These are phyloP conservation scores for Phlebiopsis flavidoalba DNA, from an alignment of 768 basidiomycete genomes.

Conservation along the genomic window DNA sequence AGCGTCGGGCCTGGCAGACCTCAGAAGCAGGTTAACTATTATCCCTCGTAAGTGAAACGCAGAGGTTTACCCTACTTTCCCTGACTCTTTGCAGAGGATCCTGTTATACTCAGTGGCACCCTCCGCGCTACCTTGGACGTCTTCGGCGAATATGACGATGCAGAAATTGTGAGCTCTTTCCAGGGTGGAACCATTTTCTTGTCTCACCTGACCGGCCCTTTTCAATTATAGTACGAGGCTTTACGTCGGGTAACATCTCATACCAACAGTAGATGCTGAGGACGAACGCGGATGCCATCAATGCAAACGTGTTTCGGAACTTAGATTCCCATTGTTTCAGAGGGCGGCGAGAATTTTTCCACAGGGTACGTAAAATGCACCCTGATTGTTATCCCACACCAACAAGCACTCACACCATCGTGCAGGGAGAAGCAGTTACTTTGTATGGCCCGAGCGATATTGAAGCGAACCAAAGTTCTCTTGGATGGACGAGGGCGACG, in stretches of 20 bases:
- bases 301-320: constrained; percentile 71
- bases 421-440: constrained; percentile 73
- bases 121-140: constrained; percentile 79
- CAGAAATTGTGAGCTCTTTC: constrained; percentile 61
- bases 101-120: constrained; percentile 80
- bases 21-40: constrained; percentile 72
- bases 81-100: constrained; percentile 58
- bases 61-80: not conserved
- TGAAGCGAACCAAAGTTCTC: constrained; percentile 70
- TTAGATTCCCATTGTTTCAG: constrained; percentile 70
- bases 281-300: constrained; percentile 47
- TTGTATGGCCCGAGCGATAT: constrained; percentile 84
- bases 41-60: constrained; percentile 53
- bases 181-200: not conserved
- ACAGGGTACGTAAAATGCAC: constrained; percentile 48
- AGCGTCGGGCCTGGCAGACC: constrained; percentile 75
- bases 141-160: constrained; percentile 81
- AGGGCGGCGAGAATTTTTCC: constrained; percentile 91
- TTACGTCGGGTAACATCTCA: constrained; percentile 77
- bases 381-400: not conserved
- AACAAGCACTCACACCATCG: constrained; percentile 9
- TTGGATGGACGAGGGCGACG: constrained; percentile 89
- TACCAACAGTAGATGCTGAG: constrained; percentile 47
- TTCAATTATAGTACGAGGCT: constrained; percentile 58
- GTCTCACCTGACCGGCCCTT: not conserved